phyloP scores from a whole-genome alignment of 306 rosid genomes.

The Sindora glabra region DNA sequence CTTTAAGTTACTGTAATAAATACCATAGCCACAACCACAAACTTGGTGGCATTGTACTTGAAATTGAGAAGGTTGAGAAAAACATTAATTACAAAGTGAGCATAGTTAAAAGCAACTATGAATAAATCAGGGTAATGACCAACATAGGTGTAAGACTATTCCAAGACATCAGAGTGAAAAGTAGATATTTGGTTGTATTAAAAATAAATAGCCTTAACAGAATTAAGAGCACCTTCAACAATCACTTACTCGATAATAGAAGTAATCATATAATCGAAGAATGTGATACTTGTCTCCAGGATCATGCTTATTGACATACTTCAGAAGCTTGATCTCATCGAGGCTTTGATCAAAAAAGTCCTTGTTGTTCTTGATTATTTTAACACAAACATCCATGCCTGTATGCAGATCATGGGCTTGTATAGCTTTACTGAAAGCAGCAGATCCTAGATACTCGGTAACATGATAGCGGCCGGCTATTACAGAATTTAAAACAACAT shows the following conservation, averaged over 20 bases:
- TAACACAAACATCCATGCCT: slow-evolving; percentile 96
- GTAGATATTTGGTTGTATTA: background rate
- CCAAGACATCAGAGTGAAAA: no score
- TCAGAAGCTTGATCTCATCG: slow-evolving; percentile 98
- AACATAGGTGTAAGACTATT: no score
- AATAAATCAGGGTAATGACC: background rate
- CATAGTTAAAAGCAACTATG: background rate
- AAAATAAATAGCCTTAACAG: background rate
- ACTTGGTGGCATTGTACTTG: background rate
- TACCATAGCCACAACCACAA: background rate
- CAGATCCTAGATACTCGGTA: slow-evolving; percentile 97
- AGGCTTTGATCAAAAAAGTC: slow-evolving; percentile 99
- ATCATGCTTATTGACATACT: slow-evolving; percentile 94
- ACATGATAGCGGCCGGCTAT: slow-evolving; percentile 98
- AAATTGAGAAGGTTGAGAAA: no score
- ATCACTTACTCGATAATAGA: slow-evolving; percentile 86
- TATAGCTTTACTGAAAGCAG: slow-evolving; percentile 98
- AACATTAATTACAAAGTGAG: no score
- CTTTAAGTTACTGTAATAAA: slow-evolving; percentile 2
- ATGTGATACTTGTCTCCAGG: slow-evolving; percentile 93
- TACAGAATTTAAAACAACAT: slow-evolving; percentile 88
- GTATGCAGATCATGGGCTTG: slow-evolving; percentile 98
- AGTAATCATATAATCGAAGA: slow-evolving; percentile 92
- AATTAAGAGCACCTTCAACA: slow-evolving; percentile 2
- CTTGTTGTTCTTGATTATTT: slow-evolving; percentile 98